Base-by-base conservation (phyloP, 805 yeast genomes). In the Wickerhamomyces subpelliculosus region DNA sequence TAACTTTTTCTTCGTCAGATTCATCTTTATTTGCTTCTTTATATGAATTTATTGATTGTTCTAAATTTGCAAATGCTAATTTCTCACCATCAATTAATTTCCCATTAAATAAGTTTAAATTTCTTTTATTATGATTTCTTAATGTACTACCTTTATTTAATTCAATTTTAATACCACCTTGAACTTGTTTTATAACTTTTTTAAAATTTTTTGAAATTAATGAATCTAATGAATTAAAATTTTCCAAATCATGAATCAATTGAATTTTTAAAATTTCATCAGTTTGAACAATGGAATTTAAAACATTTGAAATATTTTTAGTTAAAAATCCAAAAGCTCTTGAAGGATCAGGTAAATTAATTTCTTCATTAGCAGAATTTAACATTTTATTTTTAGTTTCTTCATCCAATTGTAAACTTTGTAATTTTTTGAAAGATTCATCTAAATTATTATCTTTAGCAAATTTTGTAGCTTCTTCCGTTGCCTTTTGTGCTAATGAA, bases 1-100 rank as follows among this genome's bases (percentile, higher is more conserved):
- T 47, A 27, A 49, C 45, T 32, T 43, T 49, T 30, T 50, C 31
- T 17, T 51, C n/a, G n/a, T n/a, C 43, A 12, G 48, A 44, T 16
- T 46, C 53, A 21, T 52, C 45, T 16, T 48, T 40, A 13, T 44
- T 43, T 7, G 37, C 24, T 1, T 44, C 46, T n/a, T 13, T 13
- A 4, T 26, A n/a, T 27, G 19, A 7, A 42, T 59, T 27, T 50
- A 61, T 46, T 46, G 62, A 38, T 78, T 76, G 23, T 87, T 96
- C n/a, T 49, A 90, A 70, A 54, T 87, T 89, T 4, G 97, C 97
- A 51, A 75, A 70, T 29, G 94, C 83, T 42, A 93, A 72, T 58
- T 93, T 90, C 52, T 84, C 94, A 12, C 93, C 97, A 57, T 87
- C 95, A 32, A 78, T 73, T 1, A 78, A 52, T 45, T 83, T 82